Evolutionary conservation across 306 rosid genomes (phyloP).

Genomic region (Phaseolus lunatus): DNA sequence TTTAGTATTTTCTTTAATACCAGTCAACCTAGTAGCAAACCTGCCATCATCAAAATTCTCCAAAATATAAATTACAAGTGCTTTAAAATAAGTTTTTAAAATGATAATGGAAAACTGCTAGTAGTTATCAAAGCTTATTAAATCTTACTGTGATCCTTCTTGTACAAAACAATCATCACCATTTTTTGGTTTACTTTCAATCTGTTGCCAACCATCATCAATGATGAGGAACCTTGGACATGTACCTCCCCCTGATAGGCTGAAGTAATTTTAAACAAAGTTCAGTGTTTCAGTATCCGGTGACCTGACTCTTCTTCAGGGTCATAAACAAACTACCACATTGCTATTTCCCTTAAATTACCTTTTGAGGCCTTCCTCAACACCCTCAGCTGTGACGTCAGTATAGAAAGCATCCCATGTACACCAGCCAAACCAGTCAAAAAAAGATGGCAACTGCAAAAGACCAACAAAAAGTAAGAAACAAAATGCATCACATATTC

Average conservation of each 20-base stretch:
- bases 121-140: background rate
- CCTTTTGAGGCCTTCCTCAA: conserved; percentile 90
- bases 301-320: background rate
- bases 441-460: conserved; percentile 79
- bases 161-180: conserved; percentile 61
- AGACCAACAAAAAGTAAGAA: conserved; percentile 37
- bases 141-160: conserved; percentile 96
- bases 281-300: conserved; percentile 10
- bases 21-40: conserved; percentile 88
- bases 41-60: conserved; percentile 46
- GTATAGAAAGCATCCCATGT: conserved; percentile 99
- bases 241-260: conserved; percentile 83
- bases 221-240: conserved; percentile 87
- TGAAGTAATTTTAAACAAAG: conserved; percentile 52
- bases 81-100: background rate
- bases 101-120: background rate
- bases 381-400: conserved; percentile 96
- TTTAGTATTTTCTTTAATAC: conserved; percentile 84
- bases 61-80: background rate
- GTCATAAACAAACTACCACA: conserved; percentile 7
- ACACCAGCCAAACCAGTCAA: conserved; percentile 99
- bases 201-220: conserved; percentile 99
- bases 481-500: conserved; percentile 33
- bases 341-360: conserved; percentile 37
- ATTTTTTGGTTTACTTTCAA: conserved; percentile 74